Conservation (phyloP, 345 rosid species). For the Anastatica hierochuntica region DNA sequence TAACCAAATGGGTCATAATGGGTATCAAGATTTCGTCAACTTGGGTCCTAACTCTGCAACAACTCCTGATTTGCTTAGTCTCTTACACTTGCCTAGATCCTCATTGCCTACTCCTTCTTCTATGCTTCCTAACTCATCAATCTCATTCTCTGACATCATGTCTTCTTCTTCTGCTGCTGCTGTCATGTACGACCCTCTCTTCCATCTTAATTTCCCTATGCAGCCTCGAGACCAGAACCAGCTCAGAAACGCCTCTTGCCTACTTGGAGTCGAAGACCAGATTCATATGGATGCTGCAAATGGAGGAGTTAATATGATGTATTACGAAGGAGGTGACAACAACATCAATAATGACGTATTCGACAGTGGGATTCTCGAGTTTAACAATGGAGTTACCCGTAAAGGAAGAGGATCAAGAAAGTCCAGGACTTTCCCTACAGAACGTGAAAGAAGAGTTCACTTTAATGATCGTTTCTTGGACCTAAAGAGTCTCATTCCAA, state of each 20-base stretch:
- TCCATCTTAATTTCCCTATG: constrained; percentile 53
- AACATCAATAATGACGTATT: constrained; percentile 15
- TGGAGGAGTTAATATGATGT: constrained; percentile 24
- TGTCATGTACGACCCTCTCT: constrained; percentile 44
- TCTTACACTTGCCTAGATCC: constrained; percentile 44
- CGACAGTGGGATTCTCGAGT: constrained; percentile 31
- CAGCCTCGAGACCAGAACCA: constrained; percentile 32
- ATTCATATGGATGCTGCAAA: constrained; percentile 23
- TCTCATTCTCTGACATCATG: constrained; percentile 27
- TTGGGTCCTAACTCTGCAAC: constrained; percentile 23
- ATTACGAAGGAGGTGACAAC: constrained; percentile 19
- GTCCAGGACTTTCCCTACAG: constrained; percentile 45
- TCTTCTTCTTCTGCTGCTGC: constrained; percentile 32
- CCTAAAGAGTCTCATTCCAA: constrained; percentile 50
- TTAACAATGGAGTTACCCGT: constrained; percentile 25
- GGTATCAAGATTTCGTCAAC: constrained; percentile 19
- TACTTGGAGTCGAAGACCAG: constrained; percentile 29
- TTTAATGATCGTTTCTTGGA: constrained; percentile 38
- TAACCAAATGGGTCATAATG: constrained; percentile 24
- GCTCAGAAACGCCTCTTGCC: constrained; percentile 21
- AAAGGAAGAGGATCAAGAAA: constrained; percentile 37
- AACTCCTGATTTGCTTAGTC: constrained; percentile 60
- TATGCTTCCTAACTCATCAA: constrained; percentile 22
- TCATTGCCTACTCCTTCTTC: constrained; percentile 27
- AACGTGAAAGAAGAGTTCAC: constrained; percentile 54